Conservation (phyloP, 129 eudicot species). For the Helianthus annuus region DNA sequence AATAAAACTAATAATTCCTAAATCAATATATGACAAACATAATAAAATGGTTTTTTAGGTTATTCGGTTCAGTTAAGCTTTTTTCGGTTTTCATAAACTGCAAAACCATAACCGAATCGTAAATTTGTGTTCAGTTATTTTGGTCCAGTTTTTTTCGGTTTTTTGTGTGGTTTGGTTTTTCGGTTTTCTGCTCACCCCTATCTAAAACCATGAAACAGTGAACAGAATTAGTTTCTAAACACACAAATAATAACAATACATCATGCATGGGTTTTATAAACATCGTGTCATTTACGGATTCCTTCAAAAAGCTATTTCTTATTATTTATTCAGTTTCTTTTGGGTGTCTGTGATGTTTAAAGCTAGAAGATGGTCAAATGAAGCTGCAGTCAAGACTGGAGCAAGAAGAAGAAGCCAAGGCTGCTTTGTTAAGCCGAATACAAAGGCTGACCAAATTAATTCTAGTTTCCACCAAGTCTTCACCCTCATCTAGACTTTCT, state of each 20-base stretch:
- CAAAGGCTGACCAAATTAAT: conserved; percentile 91
- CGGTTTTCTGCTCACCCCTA: not conserved
- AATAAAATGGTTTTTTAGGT: too few species aligned
- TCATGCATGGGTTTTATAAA: not conserved
- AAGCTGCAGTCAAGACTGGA: conserved; percentile 90
- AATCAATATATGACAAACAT: too few species aligned
- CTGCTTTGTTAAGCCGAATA: conserved; percentile 87
- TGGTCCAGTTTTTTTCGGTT: not conserved
- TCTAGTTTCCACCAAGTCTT: conserved; percentile 84
- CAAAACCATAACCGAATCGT: too few species aligned
- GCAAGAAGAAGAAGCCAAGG: conserved; percentile 98
- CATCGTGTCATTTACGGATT: conserved; percentile 16
- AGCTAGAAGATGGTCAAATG: conserved; percentile 95
- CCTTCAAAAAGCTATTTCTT: conserved; percentile 11
- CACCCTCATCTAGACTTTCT: conserved; percentile 71
- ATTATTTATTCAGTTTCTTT: conserved; percentile 26
- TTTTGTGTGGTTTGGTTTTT: not conserved
- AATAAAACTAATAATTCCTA: too few species aligned
- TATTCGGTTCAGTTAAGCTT: too few species aligned
- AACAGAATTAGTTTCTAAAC: not conserved
- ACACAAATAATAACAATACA: not conserved
- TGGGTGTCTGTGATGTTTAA: conserved; percentile 41
- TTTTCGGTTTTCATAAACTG: too few species aligned
- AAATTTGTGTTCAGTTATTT: too few species aligned
- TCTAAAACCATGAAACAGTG: conserved; percentile 1